Evolutionary conservation across 345 rosid species (phyloP), one percentile per base, ranked within the genome.

Genomic region (Eucalyptus coolabah): DNA sequence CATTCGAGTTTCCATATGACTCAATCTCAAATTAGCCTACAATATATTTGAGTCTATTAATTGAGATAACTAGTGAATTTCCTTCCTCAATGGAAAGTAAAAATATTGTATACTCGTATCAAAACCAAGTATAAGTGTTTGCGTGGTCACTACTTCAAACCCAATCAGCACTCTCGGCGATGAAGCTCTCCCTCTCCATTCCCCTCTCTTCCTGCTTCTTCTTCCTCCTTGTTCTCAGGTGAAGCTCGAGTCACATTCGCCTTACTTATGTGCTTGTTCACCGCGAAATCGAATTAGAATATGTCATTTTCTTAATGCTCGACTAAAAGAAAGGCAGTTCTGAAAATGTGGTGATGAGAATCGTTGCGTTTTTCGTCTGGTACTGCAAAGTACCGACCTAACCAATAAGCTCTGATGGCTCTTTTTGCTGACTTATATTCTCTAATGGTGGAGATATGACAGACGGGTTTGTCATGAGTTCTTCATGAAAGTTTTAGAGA

Each of bases 121-220:
- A 53, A 53, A 67, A 63, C 34, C 72, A 63, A 15, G 72, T 60
- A 53, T 53, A 53, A 53, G 59, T 53, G 59, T 53, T 53, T 53
- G 59, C 59, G 26, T 53, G 59, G 26, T 53, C 59, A 37, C 42
- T 26, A 6, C 47, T 77, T 77, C 47, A 37, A 77, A 34, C 42
- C 30, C 47, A 40, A 77, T 12, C 28, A 11, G 47, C 83, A 10
- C 47, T 40, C 83, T 37, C 30, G 16, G 80, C 50, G 24, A 87
- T 59, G 88, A 32, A 42, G 77, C 77, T 87, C 88, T 69, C 42
- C n/a, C 5, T n/a, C 80, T 47, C 87, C 77, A 47, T 88, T 86
- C 69, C 89, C 89, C 81, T 69, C 83, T 60, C 82, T 91, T 89
- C 88, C 90, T 65, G 60, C 87, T 49, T 87, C 87, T 86, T 89